These are phyloP conservation scores for Epichloe coenophiala DNA, from an alignment of 2,329 filamentous ascomycete genomes.

Conservation along the genomic window DNA sequence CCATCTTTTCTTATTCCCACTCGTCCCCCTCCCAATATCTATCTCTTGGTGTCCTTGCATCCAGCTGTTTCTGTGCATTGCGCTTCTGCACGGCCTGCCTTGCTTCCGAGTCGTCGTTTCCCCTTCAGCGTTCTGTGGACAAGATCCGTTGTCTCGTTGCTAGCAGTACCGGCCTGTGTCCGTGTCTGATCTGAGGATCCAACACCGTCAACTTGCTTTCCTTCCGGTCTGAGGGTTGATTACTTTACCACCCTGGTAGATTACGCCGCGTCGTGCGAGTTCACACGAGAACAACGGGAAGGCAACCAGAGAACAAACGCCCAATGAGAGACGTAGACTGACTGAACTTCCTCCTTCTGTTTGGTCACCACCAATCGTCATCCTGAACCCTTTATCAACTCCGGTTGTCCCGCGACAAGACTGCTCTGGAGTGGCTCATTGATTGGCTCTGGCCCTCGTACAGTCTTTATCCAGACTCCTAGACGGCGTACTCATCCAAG, in stretches of 20 bases:
- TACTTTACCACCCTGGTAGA: conserved; percentile 5
- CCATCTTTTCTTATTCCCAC: not conserved
- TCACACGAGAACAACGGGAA: conserved; percentile 5
- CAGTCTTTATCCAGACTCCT: not conserved
- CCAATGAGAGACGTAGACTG: conserved; percentile 5
- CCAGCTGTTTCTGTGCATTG: not conserved
- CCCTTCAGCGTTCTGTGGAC: not conserved
- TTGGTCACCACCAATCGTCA: not conserved
- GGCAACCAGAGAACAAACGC: not conserved
- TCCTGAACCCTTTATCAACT: not conserved
- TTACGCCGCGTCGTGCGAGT: conserved; percentile 3
- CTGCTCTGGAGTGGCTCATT: not conserved
- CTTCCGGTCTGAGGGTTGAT: not conserved
- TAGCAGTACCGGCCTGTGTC: not conserved
- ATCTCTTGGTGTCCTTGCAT: not conserved
- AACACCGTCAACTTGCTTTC: not conserved
- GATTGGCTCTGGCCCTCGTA: not conserved
- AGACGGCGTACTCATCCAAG: not conserved
- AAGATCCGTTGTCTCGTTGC: not conserved
- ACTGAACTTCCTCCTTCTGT: not conserved
- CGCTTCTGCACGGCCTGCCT: not conserved
- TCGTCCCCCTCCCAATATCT: not conserved
- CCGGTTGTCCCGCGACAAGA: not conserved
- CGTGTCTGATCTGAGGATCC: not conserved
- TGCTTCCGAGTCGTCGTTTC: not conserved